Base-by-base conservation (phyloP, 805 yeast genomes). In the Yarrowia keelungensis region DNA sequence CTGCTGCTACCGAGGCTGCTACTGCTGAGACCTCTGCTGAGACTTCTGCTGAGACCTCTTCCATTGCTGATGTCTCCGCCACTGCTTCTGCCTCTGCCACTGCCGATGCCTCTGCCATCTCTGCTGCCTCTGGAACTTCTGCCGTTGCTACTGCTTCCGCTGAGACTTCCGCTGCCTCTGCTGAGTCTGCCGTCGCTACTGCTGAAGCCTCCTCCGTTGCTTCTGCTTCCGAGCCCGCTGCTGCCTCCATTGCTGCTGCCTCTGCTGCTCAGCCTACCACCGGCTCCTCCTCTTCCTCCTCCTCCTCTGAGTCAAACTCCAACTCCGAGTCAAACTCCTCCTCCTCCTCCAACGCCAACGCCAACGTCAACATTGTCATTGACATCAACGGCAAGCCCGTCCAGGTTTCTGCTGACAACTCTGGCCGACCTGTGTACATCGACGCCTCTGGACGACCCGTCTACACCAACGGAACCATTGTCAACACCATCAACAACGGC, bases 361-460 rank as follows among this genome's bases (percentile, higher is more conserved):
- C 51, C 26, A 22, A 46, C 50, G 50, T 46, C n/a, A 46, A 46
- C 50, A 12, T 46, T 15, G 5, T 10, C 50, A 46, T 46, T 22
- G 32, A 19, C 35, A 22, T 46, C 35, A 22, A 22, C 35, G 50
- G 50, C 50, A 11, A 19, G 35, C 32, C 50, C 1, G 32, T 46
- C 35, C n/a, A 46, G 35, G 50, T 19, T 9, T 22, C 50, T 15
- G 11, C n/a, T 9, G 50, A 46, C 50, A 12, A 12, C 35, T 15
- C 35, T 8, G 50, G 50, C 15, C 50, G 50, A 46, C 32, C 50
- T 35, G 5, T 22, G n/a, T 22, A 11, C 9, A n/a, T n/a, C 50
- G 22, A 46, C 35, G 50, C 19, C 35, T 15, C 35, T 8, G 50
- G 50, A 7, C 50, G 50, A 46, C 32, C 50, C 50, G 5, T 22